Evolutionary conservation across 106 monocot genomes (phyloP).

Genomic region (Apostasia ramifera): DNA sequence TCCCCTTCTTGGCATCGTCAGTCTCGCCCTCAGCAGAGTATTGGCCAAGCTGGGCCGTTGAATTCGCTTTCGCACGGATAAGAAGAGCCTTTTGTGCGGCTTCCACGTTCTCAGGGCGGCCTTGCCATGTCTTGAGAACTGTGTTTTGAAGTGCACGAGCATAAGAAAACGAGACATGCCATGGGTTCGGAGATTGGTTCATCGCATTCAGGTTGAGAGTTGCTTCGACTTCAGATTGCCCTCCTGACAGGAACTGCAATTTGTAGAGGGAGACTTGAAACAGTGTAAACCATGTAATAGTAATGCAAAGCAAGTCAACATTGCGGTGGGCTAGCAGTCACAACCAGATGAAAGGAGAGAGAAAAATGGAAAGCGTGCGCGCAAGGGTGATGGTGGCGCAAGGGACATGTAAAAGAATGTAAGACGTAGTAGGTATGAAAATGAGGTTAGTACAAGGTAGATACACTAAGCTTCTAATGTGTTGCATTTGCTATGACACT

Average conservation of each 20-base stretch:
- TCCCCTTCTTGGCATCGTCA: slow-evolving; percentile 71
- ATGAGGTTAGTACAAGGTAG: too few relatives aligned
- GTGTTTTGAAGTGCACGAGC: slow-evolving; percentile 85
- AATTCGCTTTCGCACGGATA: slow-evolving; percentile 75
- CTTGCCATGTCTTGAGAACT: slow-evolving; percentile 85
- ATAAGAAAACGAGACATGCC: slow-evolving; percentile 96
- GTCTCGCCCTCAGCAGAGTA: slow-evolving; percentile 67
- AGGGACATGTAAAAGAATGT: too few relatives aligned
- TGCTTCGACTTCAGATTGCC: slow-evolving; percentile 88
- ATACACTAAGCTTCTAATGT: too few relatives aligned
- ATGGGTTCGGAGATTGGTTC: slow-evolving; percentile 87
- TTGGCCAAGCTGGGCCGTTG: slow-evolving; percentile 73
- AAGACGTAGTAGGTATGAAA: too few relatives aligned
- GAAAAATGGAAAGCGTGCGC: too few relatives aligned
- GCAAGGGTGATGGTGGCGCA: too few relatives aligned
- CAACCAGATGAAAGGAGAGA: too few relatives aligned
- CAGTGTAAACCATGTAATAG: too few relatives aligned
- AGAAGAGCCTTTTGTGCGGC: slow-evolving; percentile 70
- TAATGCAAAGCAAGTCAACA: too few relatives aligned
- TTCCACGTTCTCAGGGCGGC: slow-evolving; percentile 60
- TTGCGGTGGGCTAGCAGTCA: too few relatives aligned
- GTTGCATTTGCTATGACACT: too few relatives aligned
- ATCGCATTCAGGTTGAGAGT: slow-evolving; percentile 94
- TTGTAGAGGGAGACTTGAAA: too few relatives aligned
- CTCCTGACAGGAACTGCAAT: slow-evolving; percentile 88